phyloP scores from a whole-genome alignment of 768 basidiomycete genomes.

The Obba rivulosa region DNA sequence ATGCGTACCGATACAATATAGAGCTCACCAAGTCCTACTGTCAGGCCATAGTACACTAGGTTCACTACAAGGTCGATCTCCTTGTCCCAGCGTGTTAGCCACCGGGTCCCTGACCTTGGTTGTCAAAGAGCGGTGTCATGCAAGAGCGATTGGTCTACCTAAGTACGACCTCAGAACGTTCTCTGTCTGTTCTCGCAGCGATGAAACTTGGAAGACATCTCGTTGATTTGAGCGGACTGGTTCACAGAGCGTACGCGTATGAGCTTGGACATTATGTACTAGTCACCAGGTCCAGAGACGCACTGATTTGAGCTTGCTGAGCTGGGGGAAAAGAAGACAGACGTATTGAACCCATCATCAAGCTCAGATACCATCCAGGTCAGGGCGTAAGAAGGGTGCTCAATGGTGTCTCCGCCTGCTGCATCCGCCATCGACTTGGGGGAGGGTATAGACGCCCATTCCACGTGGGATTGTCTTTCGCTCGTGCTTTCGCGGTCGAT shows the following conservation, averaged over 20 bases:
- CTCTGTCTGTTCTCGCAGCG: slow-evolving; percentile 71
- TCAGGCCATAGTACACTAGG: slow-evolving; percentile 67
- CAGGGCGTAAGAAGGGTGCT: too few species aligned
- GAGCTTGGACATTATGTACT: slow-evolving; percentile 7
- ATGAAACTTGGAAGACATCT: slow-evolving; percentile 72
- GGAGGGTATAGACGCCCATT: not conserved
- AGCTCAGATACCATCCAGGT: too few species aligned
- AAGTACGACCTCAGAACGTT: slow-evolving; percentile 71
- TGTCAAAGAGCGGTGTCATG: slow-evolving; percentile 6
- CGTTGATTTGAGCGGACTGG: slow-evolving; percentile 82
- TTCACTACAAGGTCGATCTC: slow-evolving; percentile 70
- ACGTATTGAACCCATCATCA: not conserved
- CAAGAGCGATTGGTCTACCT: slow-evolving; percentile 38
- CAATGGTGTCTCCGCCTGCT: too few species aligned
- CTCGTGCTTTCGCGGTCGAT: not conserved
- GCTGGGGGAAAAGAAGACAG: slow-evolving; percentile 61
- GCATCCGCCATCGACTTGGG: too few species aligned
- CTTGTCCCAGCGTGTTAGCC: slow-evolving; percentile 76
- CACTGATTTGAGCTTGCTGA: slow-evolving; percentile 85
- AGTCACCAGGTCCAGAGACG: slow-evolving; percentile 24
- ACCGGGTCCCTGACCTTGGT: slow-evolving; percentile 57
- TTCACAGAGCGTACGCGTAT: slow-evolving; percentile 1
- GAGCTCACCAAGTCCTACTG: slow-evolving; percentile 67
- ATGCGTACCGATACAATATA: not conserved
- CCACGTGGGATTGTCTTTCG: slow-evolving; percentile 6